Evolutionary conservation across 768 basidiomycete genomes (phyloP).

Genomic region (Phlebiopsis flavidoalba): DNA sequence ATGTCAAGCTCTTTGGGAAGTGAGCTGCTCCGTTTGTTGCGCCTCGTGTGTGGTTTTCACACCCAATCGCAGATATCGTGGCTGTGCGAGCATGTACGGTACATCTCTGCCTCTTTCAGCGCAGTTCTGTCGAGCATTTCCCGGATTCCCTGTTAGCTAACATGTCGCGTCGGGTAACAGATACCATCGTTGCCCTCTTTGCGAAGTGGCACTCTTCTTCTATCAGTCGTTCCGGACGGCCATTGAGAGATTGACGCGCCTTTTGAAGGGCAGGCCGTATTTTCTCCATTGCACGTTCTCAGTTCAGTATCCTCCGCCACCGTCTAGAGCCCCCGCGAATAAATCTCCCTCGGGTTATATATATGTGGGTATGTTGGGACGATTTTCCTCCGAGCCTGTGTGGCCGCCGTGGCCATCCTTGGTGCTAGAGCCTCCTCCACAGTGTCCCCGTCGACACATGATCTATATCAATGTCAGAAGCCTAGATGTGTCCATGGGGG

Average conservation of each 20-base stretch:
- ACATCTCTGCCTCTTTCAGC: constrained; percentile 13
- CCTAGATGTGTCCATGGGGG: constrained; percentile 9
- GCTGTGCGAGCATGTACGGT: constrained; percentile 5
- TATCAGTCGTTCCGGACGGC: constrained; percentile 5
- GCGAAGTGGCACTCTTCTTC: constrained; percentile 1
- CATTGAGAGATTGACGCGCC: constrained; percentile 3
- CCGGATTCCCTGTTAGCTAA: constrained; percentile 1
- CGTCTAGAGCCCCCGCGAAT: neutral
- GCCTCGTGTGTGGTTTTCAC: constrained; percentile 9
- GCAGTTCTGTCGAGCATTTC: constrained; percentile 13
- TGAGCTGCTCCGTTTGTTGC: constrained; percentile 5
- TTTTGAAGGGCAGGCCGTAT: constrained; percentile 3
- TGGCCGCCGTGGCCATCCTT: neutral
- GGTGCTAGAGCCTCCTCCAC: neutral
- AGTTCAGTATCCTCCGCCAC: neutral
- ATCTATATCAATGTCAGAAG: constrained; percentile 8
- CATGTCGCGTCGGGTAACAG: constrained; percentile 5
- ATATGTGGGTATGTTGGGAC: neutral
- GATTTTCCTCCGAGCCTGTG: neutral
- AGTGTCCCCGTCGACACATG: constrained; percentile 7
- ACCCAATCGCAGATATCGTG: constrained; percentile 7
- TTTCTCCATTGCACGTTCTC: neutral
- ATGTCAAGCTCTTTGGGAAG: constrained; percentile 12
- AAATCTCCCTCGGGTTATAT: neutral
- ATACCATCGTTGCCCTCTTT: neutral